Evolutionary conservation across 225 moss, liverwort and hornwort species (phyloP), one percentile per base, ranked within the genome.

Genomic region (Thuidium tamariscinum): DNA sequence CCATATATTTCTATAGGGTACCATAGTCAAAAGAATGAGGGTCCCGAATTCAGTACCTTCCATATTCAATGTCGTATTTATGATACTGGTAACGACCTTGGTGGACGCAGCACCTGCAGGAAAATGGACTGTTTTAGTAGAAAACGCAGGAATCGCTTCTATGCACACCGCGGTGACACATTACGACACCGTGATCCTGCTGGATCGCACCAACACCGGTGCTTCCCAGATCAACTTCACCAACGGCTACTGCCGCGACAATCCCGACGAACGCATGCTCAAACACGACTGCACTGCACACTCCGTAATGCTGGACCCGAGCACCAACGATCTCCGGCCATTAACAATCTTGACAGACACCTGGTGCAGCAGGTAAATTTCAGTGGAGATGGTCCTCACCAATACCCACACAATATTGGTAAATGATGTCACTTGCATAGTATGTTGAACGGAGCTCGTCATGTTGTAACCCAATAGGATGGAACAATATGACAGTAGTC

Each of bases 291-390:
- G 95, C 90, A 87, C 83, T 7, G 93, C 95, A 8, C 97, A 97
- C 78, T 97, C 96, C 3, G 95, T 97, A 23, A 89, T 95, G 81
- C 87, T 95, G 21, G 90, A 92, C 42, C 91, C 91, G 0, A 4
- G 39, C 63, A 87, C 44, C 13, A 84, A 79, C 42, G 66, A 13
- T 6, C 89, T 95, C 20, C 91, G 96, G 7, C 92, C 95, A 4
- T 79, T 96, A 11, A 90, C 85, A 37, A 69, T 96, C 61, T n/a
- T 92, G 62, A 95, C 94, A 2, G 95, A 96, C 82, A 95, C 96
- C 23, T 96, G 96, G 96, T 96, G 95, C 93, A 95, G 94, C 36
- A 79, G 76, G 76, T 84, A 49, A 12, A 64, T 52, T 84, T 84
- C n/a, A n/a, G n/a, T n/a, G n/a, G 39, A 65, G 39, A 32, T 76